Evolutionary conservation across 768 basidiomycete species (phyloP), one percentile per base, ranked within the genome.

Genomic region (Suillus clintonianus): DNA sequence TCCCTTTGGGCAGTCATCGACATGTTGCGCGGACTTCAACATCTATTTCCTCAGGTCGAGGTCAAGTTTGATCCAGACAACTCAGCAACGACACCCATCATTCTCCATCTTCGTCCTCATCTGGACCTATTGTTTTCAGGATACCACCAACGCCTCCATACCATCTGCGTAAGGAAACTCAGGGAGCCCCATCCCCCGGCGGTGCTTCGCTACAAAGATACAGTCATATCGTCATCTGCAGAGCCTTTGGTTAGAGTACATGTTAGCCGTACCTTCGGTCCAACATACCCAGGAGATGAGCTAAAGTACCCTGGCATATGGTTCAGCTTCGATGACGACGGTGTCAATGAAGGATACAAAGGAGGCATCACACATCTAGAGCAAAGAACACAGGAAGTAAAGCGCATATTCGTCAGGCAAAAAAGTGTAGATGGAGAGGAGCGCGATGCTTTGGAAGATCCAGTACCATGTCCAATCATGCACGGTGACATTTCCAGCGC

Each of bases 121-220:
- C 80, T 95, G 60, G 91, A 94, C 72, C 83, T 95, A n/a, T 81
- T 95, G 50, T 95, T 94, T 76, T 92, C 92, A 19, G 87, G 89
- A 13, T 84, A 84, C 67, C 83, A 89, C 64, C 93, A 95, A 68
- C 86, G 92, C 24, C 81, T 95, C 22, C 90, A 90, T 62, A 92
- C 90, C 7, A 91, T 95, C 57, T 88, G 85, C 68, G 74, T 93
- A 43, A 83, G 88, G 68, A 86, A 83, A 66, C 83, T 92, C 17
- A 86, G 85, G 22, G 88, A 89, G 59, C 82, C 84, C 17, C 82
- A 85, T 71, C 91, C 89, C 1, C 87, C 89, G 4, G 80, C 92
- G 32, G 85, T 82, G 11, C 75, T 94, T 37, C 84, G 85, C 61
- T 94, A 92, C 75, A 89, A 87, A 72, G 85, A 86, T 61, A 78